These are phyloP conservation scores for Psilocybe tampanensis DNA, from an alignment of 768 basidiomycete genomes.

Conservation along the genomic window DNA sequence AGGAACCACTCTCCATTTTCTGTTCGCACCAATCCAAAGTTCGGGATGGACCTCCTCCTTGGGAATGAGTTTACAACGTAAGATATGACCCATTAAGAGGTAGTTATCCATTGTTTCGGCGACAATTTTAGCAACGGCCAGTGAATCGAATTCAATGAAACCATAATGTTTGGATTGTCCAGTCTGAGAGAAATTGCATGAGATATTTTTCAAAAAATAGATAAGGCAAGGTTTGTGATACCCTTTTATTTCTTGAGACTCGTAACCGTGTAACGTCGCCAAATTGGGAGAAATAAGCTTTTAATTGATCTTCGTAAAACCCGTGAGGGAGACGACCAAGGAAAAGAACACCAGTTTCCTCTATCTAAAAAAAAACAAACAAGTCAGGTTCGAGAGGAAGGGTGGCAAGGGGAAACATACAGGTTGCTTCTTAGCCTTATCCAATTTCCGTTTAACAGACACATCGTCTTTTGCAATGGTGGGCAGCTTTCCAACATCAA, in stretches of 20 bases:
- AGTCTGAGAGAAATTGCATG: conserved; percentile 52
- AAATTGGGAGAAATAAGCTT: conserved; percentile 93
- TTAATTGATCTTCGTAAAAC: conserved; percentile 95
- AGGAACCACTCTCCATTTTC: conserved; percentile 84
- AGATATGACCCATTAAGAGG: conserved; percentile 90
- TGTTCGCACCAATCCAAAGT: conserved; percentile 96
- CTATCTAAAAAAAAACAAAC: conserved; percentile 31
- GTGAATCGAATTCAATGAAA: conserved; percentile 92
- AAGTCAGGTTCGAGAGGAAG: too few relatives aligned
- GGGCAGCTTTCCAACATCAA: conserved; percentile 77
- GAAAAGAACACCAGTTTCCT: conserved; percentile 83
- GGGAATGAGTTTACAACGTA: conserved; percentile 89
- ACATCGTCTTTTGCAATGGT: conserved; percentile 89
- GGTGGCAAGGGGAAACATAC: conserved; percentile 44
- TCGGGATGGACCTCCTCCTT: conserved; percentile 90
- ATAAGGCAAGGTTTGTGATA: conserved; percentile 22
- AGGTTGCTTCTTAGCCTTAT: conserved; percentile 63
- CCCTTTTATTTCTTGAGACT: conserved; percentile 93
- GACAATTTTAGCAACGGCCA: conserved; percentile 90
- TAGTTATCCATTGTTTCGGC: conserved; percentile 99
- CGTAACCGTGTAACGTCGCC: conserved; percentile 87
- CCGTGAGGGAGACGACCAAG: conserved; percentile 94
- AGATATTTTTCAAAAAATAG: not conserved
- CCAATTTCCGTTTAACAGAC: conserved; percentile 66
- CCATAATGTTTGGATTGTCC: conserved; percentile 97